phyloP scores from a whole-genome alignment of 2,329 filamentous ascomycete genomes.

The Orbilia javanica region DNA sequence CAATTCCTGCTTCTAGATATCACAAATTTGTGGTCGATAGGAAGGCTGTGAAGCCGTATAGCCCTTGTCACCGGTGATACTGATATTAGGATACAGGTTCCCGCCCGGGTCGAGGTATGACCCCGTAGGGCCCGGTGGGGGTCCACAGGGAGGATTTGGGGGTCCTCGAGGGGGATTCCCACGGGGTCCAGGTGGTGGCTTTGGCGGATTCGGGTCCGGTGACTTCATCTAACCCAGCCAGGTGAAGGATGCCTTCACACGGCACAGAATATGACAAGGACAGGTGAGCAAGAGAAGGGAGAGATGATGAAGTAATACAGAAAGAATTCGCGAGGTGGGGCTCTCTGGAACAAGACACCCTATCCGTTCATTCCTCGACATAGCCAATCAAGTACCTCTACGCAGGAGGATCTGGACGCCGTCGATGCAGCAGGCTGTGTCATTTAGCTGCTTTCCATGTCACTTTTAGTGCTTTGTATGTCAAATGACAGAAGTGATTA shows the following conservation, averaged over 20 bases:
- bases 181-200: constrained; percentile 66
- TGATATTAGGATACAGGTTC: constrained; percentile 68
- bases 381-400: constrained; percentile 27
- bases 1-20: neutral
- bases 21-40: neutral
- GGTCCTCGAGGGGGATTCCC: constrained; percentile 52
- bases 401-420: neutral
- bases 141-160: constrained; percentile 67
- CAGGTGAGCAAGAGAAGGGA: neutral
- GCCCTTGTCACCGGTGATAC: constrained; percentile 64
- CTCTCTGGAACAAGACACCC: constrained; percentile 1
- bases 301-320: neutral
- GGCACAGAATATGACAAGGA: constrained; percentile 31
- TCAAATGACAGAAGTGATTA: constrained; percentile 27
- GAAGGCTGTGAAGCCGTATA: constrained; percentile 19
- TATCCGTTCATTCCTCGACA: constrained; percentile 22
- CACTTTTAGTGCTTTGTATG: constrained; percentile 18
- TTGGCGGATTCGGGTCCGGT: constrained; percentile 64
- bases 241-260: constrained; percentile 41
- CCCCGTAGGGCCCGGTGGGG: constrained; percentile 79
- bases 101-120: constrained; percentile 94
- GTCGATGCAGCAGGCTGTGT: constrained; percentile 40
- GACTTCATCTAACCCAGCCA: constrained; percentile 69
- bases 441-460: constrained; percentile 33
- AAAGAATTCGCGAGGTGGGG: constrained; percentile 38